These are phyloP conservation scores for Chaetoceros muelleri DNA, from an alignment of 108 stramenopile genomes.

Conservation along the genomic window DNA sequence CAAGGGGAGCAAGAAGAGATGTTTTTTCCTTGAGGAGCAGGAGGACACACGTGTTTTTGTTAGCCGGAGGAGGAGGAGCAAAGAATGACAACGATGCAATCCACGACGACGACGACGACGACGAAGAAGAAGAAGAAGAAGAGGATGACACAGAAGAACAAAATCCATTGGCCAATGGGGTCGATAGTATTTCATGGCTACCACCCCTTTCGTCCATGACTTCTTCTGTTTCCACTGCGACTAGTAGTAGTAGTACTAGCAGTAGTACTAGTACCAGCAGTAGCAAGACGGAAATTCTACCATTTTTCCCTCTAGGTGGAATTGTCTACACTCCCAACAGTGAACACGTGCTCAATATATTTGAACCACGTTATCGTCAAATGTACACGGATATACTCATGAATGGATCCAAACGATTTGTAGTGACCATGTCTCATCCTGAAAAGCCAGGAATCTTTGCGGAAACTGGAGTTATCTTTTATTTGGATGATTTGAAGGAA, in stretches of 20 bases:
- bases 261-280: not conserved
- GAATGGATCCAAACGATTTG: slow-evolving; percentile 80
- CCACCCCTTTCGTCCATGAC: slow-evolving; percentile 12
- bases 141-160: slow-evolving; percentile 11
- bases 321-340: slow-evolving; percentile 82
- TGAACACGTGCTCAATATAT: slow-evolving; percentile 82
- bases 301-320: slow-evolving; percentile 76
- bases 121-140: slow-evolving; percentile 2
- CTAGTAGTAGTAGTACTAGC: not conserved
- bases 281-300: slow-evolving; percentile 32
- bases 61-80: too few species aligned
- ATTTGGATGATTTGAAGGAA: slow-evolving; percentile 76
- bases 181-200: slow-evolving; percentile 32
- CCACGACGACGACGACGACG: too few species aligned
- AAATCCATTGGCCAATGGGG: slow-evolving; percentile 27
- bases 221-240: not conserved
- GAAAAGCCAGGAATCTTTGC: slow-evolving; percentile 67
- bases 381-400: slow-evolving; percentile 87
- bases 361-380: slow-evolving; percentile 84
- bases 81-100: too few species aligned
- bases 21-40: too few species aligned
- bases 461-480: slow-evolving; percentile 64
- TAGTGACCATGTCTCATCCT: slow-evolving; percentile 66
- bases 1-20: too few species aligned
- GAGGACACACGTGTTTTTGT: too few species aligned